Evolutionary conservation across 2,329 filamentous ascomycete genomes (phyloP), one percentile per base, ranked within the genome.

Genomic region (Claviceps africana): DNA sequence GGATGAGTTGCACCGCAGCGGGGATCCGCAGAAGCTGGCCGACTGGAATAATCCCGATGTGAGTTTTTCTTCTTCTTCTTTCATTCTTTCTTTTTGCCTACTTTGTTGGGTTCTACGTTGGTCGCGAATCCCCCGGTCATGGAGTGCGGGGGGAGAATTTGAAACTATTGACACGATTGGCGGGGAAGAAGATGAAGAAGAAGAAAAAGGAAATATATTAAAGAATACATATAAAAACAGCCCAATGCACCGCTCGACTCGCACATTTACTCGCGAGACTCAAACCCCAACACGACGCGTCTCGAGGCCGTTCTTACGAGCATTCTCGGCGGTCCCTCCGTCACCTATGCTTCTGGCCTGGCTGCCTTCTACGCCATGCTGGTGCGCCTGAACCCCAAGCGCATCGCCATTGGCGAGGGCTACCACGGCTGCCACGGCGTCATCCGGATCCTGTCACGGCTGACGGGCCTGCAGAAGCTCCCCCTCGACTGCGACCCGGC

Each of bases 361-460:
- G 79, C 88, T 11, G 88, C 91, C 50, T 90, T 96, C 70, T 87
- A 97, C 67, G 90, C 88, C 33, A 73, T 94, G 54, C 76, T 97
- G 2, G 82, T 90, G n/a, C 81, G 82, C 62, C 71, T 95, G 9
- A 89, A 94, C 65, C 93, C 93, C 1, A 81, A 81, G 59, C 82
- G 84, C 54, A 81, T 97, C 52, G 85, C 88, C 58, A 88, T 97
- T 57, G 83, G 83, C 39, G 82, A 77, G 17, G 90, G 89, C 43
- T 98, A 97, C 70, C 93, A 97, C 70, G 93, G 93, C 60, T 95
- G 88, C 68, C 88, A 95, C 67, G 88, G 87, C 55, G 86, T 95
- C 31, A 78, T 96, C 60, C 69, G 69, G 33, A 70, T 97, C 51
- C 75, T 94, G 58, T 69, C 77, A 54, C 86, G 88, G 56, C 79